Conservation (phyloP, 108 stramenopile species). For the Schizochytrium sp. region DNA sequence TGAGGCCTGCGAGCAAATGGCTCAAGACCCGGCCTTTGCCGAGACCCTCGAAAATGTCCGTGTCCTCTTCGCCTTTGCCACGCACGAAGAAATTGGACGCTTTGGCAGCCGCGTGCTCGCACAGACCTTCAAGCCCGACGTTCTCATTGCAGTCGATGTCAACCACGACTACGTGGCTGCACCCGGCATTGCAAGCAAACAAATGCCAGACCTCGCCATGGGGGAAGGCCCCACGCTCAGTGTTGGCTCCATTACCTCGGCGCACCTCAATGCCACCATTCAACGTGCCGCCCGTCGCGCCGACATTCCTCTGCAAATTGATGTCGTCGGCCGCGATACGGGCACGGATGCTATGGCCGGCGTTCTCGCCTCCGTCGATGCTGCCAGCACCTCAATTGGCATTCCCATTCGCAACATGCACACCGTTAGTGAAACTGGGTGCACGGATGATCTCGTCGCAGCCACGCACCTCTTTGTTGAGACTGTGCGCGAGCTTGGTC, state of each 20-base stretch:
- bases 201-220: neutral
- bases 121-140: neutral
- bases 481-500: neutral
- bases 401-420: constrained; percentile 3
- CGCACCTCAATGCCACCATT: neutral
- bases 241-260: neutral
- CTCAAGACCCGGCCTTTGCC: neutral
- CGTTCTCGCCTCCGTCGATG: neutral
- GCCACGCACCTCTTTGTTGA: neutral
- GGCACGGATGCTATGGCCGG: constrained; percentile 9
- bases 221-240: neutral
- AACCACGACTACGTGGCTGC: constrained; percentile 7
- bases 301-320: neutral
- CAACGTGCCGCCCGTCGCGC: neutral
- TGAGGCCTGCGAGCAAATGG: neutral
- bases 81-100: constrained; percentile 1
- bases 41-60: neutral
- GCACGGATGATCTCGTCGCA: neutral
- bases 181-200: neutral
- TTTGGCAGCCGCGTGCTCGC: constrained; percentile 1
- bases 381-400: neutral
- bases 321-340: neutral
- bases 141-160: neutral
- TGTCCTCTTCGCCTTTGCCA: neutral
- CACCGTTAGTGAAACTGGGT: neutral